Percentiles rank a stretch among this genome's conserved stretches.
Evolutionary conservation across 2,329 filamentous ascomycete species (phyloP).

Genomic region (Penicillium sp.): DNA sequence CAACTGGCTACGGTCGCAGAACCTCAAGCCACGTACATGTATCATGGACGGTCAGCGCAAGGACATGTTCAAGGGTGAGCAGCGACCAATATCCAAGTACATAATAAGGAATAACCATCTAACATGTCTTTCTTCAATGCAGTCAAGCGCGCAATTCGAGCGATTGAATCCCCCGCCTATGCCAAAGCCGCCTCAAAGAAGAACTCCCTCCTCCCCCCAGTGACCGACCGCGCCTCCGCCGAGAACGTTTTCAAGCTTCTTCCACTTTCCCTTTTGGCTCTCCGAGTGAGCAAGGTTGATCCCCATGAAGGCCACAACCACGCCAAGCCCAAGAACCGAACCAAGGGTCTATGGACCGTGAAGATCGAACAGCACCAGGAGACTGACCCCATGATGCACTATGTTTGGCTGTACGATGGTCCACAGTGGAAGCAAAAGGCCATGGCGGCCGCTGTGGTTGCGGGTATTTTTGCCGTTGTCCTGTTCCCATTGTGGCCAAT

Average conservation of each 20-base stretch:
- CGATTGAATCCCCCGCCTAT: constrained; percentile 84
- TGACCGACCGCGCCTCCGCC: constrained; percentile 82
- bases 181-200: constrained; percentile 78
- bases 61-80: constrained; percentile 89
- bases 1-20: constrained; percentile 77
- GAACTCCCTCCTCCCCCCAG: constrained; percentile 82
- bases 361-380: constrained; percentile 96
- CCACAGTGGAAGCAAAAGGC: constrained; percentile 91
- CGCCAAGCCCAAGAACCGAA: constrained; percentile 67
- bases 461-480: constrained; percentile 81
- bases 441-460: constrained; percentile 78
- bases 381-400: constrained; percentile 66
- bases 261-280: constrained; percentile 86
- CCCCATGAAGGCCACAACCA: constrained; percentile 72
- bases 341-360: constrained; percentile 96
- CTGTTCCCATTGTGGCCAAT: constrained; percentile 97
- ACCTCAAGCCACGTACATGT: constrained; percentile 84
- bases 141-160: constrained; percentile 96
- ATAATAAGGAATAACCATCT: neutral
- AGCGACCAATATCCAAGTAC: neutral
- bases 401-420: constrained; percentile 94
- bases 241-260: constrained; percentile 95
- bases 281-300: constrained; percentile 82
- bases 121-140: neutral
- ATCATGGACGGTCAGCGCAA: constrained; percentile 95